phyloP scores from a whole-genome alignment of 148 eudicot species.

The Polygonum aviculare region DNA sequence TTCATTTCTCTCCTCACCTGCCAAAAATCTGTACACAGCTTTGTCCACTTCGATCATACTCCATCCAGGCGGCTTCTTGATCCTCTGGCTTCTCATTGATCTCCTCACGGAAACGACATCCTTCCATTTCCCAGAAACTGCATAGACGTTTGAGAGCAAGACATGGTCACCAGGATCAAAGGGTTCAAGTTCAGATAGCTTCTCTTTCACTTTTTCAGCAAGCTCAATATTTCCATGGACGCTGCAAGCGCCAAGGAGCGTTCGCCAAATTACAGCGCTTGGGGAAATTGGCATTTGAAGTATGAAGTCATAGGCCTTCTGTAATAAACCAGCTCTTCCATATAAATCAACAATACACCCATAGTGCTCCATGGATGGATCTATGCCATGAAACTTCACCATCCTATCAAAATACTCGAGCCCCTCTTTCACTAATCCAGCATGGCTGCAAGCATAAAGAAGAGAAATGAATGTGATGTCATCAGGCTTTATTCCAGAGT shows the following conservation, averaged over 20 bases:
- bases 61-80: conserved; percentile 59
- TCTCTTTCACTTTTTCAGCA: conserved; percentile 37
- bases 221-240: conserved; percentile 36
- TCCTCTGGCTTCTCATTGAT: conserved; percentile 30
- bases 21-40: conserved; percentile 42
- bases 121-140: conserved; percentile 50
- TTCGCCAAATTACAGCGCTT: conserved; percentile 42
- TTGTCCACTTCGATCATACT: conserved; percentile 60
- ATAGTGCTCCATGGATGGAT: conserved; percentile 53
- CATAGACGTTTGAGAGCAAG: conserved; percentile 50
- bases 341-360: conserved; percentile 72
- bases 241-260: conserved; percentile 67
- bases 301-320: conserved; percentile 39
- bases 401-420: conserved; percentile 34
- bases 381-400: conserved; percentile 31
- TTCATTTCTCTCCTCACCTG: conserved; percentile 34
- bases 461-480: conserved; percentile 43
- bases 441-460: conserved; percentile 68
- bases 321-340: conserved; percentile 49
- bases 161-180: conserved; percentile 43
- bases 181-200: conserved; percentile 45
- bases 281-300: conserved; percentile 34
- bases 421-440: conserved; percentile 53
- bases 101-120: conserved; percentile 38
- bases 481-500: conserved; percentile 36